Evolutionary conservation across 2,329 filamentous ascomycete genomes (phyloP).

Genomic region (Fusarium multiceps): DNA sequence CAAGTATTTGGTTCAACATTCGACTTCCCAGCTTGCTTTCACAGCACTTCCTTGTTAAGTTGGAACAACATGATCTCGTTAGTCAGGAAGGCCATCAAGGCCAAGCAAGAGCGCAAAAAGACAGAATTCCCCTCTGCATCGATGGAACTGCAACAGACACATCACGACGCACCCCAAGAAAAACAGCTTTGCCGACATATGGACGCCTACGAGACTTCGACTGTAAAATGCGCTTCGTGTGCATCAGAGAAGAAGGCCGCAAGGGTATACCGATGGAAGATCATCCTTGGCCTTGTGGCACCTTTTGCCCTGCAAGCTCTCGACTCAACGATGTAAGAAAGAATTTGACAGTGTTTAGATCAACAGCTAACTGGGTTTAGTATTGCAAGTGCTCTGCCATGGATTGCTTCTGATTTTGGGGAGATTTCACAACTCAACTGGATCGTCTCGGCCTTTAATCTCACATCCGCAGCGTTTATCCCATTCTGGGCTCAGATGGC

Average conservation of each 20-base stretch:
- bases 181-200: conserved; percentile 40
- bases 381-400: conserved; percentile 54
- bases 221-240: conserved; percentile 46
- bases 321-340: conserved; percentile 68
- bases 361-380: conserved; percentile 35
- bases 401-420: conserved; percentile 73
- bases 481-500: conserved; percentile 73
- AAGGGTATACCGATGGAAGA: conserved; percentile 64
- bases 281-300: conserved; percentile 67
- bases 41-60: not conserved
- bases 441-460: conserved; percentile 76
- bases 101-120: conserved; percentile 11
- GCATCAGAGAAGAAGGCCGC: conserved; percentile 50
- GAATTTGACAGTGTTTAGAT: not conserved
- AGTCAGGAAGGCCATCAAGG: conserved; percentile 23
- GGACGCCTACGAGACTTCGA: conserved; percentile 19
- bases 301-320: conserved; percentile 72
- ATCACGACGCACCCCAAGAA: not conserved
- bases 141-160: conserved; percentile 11
- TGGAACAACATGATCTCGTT: conserved; percentile 26
- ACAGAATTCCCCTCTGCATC: not conserved
- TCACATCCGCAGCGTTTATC: conserved; percentile 74
- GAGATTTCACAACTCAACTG: conserved; percentile 71
- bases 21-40: not conserved
- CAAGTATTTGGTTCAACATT: not conserved